A percentile compares a stretch with the other conserved stretches of the same genome.
Conservation (phyloP, 495 filamentous ascomycete species). For the Immersiella caudata region DNA sequence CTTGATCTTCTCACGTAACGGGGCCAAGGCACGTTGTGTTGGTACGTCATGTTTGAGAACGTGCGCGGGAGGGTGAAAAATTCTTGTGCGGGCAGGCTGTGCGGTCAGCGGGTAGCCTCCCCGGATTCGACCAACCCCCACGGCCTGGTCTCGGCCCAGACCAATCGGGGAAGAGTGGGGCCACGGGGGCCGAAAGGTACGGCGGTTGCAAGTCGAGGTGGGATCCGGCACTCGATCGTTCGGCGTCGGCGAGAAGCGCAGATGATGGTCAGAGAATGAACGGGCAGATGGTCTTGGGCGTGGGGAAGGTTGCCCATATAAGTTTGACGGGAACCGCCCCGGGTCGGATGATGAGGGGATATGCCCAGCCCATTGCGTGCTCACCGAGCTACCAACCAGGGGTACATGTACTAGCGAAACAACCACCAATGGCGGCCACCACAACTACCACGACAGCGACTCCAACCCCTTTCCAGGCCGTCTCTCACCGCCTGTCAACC, state of each 20-base stretch:
- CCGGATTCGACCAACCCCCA: background rate
- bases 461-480: background rate
- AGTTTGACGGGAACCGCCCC: background rate
- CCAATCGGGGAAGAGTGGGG: background rate
- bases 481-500: background rate
- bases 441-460: background rate
- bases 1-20: background rate
- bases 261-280: background rate
- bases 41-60: background rate
- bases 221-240: background rate
- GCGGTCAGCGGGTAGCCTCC: constrained; percentile 2
- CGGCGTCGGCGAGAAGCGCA: background rate
- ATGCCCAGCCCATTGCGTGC: constrained; percentile 1
- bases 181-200: background rate
- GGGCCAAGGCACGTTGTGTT: background rate
- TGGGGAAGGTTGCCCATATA: constrained; percentile 1
- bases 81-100: background rate
- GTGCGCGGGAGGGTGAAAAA: constrained; percentile 1
- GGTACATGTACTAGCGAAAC: background rate
- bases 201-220: background rate
- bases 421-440: constrained; percentile 6
- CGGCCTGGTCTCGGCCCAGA: background rate
- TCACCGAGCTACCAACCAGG: background rate
- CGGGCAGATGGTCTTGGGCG: background rate
- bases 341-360: constrained; percentile 9